Evolutionary conservation across 2,329 filamentous ascomycete genomes (phyloP), one percentile per base, ranked within the genome.

Genomic region (Botrytis elliptica): DNA sequence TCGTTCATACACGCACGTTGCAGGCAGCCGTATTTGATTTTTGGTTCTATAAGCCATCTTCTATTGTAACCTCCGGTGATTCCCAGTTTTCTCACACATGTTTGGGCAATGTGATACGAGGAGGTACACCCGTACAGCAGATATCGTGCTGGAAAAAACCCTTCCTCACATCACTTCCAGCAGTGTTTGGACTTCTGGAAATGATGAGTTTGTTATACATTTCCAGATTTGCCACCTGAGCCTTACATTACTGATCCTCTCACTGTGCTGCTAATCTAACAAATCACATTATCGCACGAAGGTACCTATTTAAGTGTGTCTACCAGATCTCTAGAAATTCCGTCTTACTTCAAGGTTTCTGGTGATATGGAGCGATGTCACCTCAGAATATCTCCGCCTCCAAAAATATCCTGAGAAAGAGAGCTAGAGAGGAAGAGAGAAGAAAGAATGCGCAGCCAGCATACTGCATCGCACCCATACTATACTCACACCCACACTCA

Each of bases 341-440:
- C 65, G 42, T 66, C 63, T 66, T 66, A 66, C 29, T 36, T 33
- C 63, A 49, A 66, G 42, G 63, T 36, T 29, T 68, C 46, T 68
- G 55, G 46, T 36, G 25, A 29, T 25, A 42, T 55, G 16, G 4
- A 60, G 29, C 62, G 70, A 72, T 72, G 70, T 72, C 33, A 72
- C 70, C 40, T 60, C 59, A 60, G 59, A 67, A 40, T 46, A 59
- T 66, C 70, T 60, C 46, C 33, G 46, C 49, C 16, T 59, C 63
- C 63, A 42, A 72, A 68, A 72, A 68, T 72, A 72, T 33, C 36
- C 62, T 36, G 18, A 40, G 29, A 40, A 72, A 29, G 38, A 57
- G 52, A 29, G 16, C 14, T 14, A 57, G n/a, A 55, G 25, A 29
- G n/a, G 22, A 72, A 44, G 57, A 66, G 44, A 66, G 63, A 66